These are phyloP conservation scores for Scutellaria barbata DNA, from an alignment of 257 asterid genomes.

Conservation along the genomic window DNA sequence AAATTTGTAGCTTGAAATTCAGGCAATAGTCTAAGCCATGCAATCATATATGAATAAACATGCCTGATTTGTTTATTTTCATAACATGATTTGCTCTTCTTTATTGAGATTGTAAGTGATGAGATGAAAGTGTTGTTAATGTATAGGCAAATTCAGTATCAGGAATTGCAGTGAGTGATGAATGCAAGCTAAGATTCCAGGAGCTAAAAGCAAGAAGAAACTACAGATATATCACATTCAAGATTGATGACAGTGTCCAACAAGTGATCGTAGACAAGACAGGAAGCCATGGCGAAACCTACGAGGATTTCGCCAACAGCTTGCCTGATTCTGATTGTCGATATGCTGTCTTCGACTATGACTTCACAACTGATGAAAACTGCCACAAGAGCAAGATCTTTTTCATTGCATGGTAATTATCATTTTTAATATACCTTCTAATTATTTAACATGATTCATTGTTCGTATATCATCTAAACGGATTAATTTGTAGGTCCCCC, in stretches of 20 bases:
- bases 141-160: constrained; percentile 69
- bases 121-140: neutral
- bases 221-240: constrained; percentile 61
- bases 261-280: constrained; percentile 62
- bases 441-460: no score
- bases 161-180: constrained; percentile 70
- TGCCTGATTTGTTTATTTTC: no score
- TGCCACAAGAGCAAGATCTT: constrained; percentile 76
- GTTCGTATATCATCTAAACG: no score
- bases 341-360: constrained; percentile 67
- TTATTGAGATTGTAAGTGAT: neutral
- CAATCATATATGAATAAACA: neutral
- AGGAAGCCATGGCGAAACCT: constrained; percentile 51
- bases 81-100: neutral
- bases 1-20: neutral
- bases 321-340: constrained; percentile 67
- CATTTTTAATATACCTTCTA: no score
- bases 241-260: constrained; percentile 54
- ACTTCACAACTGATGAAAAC: constrained; percentile 70
- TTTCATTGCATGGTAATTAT: constrained; percentile 68
- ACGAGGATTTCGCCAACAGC: constrained; percentile 55
- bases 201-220: constrained; percentile 71
- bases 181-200: constrained; percentile 68
- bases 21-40: constrained; percentile 3
- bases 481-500: constrained; percentile 53